phyloP scores from a whole-genome alignment of 2,329 filamentous ascomycete genomes.

The Orbilia brochopaga region DNA sequence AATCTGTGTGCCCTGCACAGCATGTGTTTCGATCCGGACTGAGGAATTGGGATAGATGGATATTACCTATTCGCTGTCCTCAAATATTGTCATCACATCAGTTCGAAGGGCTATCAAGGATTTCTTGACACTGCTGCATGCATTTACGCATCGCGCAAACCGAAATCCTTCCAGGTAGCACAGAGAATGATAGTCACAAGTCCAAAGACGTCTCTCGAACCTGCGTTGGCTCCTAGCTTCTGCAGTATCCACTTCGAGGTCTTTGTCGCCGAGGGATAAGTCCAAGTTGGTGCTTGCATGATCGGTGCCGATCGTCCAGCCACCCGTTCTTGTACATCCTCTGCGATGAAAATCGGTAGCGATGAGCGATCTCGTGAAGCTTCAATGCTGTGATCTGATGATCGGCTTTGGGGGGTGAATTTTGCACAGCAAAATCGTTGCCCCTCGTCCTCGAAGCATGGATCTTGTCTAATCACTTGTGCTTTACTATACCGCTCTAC shows the following conservation, averaged over 20 bases:
- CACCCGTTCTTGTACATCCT: constrained; percentile 2
- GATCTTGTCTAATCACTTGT: constrained; percentile 54
- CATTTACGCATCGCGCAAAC: background rate
- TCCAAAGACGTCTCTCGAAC: background rate
- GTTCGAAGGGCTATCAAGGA: background rate
- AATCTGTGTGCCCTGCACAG: background rate
- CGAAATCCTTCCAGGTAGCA: background rate
- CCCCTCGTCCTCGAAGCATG: constrained; percentile 17
- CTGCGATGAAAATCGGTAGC: constrained; percentile 43
- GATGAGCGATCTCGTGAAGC: constrained; percentile 15
- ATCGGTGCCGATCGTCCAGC: background rate
- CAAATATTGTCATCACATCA: constrained; percentile 28
- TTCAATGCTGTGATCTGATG: background rate
- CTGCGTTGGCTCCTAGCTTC: background rate
- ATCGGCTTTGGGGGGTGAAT: background rate
- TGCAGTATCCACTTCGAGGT: constrained; percentile 2
- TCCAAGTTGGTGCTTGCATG: too few relatives aligned
- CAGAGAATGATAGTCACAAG: background rate
- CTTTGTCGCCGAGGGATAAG: constrained; percentile 31
- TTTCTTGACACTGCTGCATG: background rate
- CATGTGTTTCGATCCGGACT: background rate
- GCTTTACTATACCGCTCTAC: constrained; percentile 9
- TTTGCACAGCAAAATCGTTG: constrained; percentile 21
- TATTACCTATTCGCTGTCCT: constrained; percentile 16
- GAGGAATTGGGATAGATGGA: constrained; percentile 24